Evolutionary conservation across 768 basidiomycete genomes (phyloP).

Genomic region (Chalciporus sphaerocephalus): DNA sequence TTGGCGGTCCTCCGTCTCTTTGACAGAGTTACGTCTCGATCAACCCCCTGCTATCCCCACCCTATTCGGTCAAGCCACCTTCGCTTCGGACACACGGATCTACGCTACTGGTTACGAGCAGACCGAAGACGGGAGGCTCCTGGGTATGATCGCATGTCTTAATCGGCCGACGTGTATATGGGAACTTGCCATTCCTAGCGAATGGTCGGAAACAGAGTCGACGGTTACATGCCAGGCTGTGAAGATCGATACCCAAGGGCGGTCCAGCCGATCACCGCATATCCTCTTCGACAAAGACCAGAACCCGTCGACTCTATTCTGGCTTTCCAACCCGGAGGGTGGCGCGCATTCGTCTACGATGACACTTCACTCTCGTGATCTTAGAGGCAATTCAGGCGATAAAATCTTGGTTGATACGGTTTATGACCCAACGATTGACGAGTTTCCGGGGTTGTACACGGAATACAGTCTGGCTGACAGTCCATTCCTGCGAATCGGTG

Average conservation of each 20-base stretch:
- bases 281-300: conserved; percentile 29
- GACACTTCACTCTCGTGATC: conserved; percentile 43
- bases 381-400: conserved; percentile 17
- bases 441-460: conserved; percentile 64
- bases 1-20: conserved; percentile 33
- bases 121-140: conserved; percentile 50
- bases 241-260: conserved; percentile 37
- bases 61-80: conserved; percentile 54
- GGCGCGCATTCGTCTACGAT: conserved; percentile 60
- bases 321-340: conserved; percentile 51
- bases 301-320: conserved; percentile 37
- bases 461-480: conserved; percentile 41
- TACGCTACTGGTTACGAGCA: conserved; percentile 62
- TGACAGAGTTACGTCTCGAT: conserved; percentile 11
- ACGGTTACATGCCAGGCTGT: conserved; percentile 18
- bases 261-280: conserved; percentile 60
- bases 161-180: conserved; percentile 60
- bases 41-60: conserved; percentile 19
- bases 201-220: conserved; percentile 3
- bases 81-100: conserved; percentile 40
- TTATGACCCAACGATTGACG: conserved; percentile 33
- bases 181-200: conserved; percentile 36
- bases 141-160: conserved; percentile 57
- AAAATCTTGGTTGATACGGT: conserved; percentile 40
- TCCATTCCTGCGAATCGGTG: conserved; percentile 36